Conservation (phyloP, 768 basidiomycete genomes). For the Gloeostereum incarnatum region DNA sequence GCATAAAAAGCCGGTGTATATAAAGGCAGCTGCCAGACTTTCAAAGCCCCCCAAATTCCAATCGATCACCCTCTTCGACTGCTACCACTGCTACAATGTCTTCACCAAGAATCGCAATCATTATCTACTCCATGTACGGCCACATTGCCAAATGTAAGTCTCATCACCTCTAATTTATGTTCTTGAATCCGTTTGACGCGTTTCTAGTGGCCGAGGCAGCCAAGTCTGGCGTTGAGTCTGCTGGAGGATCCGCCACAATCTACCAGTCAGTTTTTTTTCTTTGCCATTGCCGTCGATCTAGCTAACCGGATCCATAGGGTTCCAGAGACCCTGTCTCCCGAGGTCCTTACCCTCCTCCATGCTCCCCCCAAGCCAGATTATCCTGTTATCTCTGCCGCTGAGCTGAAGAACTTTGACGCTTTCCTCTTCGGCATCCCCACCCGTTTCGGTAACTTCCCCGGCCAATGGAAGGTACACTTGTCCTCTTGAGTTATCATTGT, state of each 20-base stretch:
- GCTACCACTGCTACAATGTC: conserved; percentile 7
- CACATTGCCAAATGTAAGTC: conserved; percentile 59
- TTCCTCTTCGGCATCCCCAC: conserved; percentile 73
- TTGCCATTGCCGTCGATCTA: no score
- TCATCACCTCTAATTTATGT: background rate
- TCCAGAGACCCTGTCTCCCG: conserved; percentile 66
- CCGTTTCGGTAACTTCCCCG: conserved; percentile 75
- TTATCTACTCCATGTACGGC: conserved; percentile 70
- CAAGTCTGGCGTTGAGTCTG: conserved; percentile 34
- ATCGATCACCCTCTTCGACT: no score
- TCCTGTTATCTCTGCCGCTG: conserved; percentile 52
- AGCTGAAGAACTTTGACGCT: conserved; percentile 53
- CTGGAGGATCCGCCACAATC: conserved; percentile 42
- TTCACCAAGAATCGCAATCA: conserved; percentile 50
- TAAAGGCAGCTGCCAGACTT: no score
- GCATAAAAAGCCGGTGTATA: no score
- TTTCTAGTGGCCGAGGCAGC: conserved; percentile 50
- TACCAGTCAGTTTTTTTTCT: conserved; percentile 36
- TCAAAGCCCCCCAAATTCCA: no score
- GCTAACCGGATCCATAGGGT: conserved; percentile 29
- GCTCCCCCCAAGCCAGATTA: conserved; percentile 67
- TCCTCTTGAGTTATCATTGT: background rate
- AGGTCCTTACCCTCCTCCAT: conserved; percentile 58
- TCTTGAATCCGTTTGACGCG: background rate
- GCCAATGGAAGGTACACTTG: conserved; percentile 53